Conservation (phyloP, 2,329 filamentous ascomycete species). For the Endocalyx cinctus region DNA sequence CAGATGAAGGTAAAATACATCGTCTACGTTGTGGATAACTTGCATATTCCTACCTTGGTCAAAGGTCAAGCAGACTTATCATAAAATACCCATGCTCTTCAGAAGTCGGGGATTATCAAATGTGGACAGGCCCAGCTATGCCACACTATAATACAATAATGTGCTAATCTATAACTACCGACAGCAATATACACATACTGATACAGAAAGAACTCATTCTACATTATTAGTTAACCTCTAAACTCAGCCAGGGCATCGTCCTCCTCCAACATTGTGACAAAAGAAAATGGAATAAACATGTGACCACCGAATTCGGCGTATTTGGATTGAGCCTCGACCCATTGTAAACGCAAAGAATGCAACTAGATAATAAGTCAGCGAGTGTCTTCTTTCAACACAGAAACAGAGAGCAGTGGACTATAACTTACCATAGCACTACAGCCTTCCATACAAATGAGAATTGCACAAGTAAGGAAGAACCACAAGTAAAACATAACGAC, state of each 20-base stretch:
- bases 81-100: too few species aligned
- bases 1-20: too few species aligned
- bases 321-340: slow-evolving; percentile 84
- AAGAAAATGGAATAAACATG: slow-evolving; percentile 74
- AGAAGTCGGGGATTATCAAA: too few species aligned
- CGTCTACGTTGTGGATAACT: too few species aligned
- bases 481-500: slow-evolving; percentile 82
- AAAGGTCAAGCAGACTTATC: too few species aligned
- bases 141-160: not conserved
- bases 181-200: slow-evolving; percentile 11
- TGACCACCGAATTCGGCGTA: slow-evolving; percentile 76
- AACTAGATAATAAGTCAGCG: slow-evolving; percentile 34
- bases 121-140: too few species aligned
- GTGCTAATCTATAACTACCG: slow-evolving; percentile 14
- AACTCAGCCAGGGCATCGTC: slow-evolving; percentile 44
- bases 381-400: not conserved
- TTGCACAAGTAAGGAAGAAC: slow-evolving; percentile 77
- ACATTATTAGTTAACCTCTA: slow-evolving; percentile 19
- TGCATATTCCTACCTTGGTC: too few species aligned
- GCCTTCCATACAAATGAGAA: slow-evolving; percentile 78
- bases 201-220: slow-evolving; percentile 11
- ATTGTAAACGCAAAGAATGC: slow-evolving; percentile 73
- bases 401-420: not conserved
- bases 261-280: slow-evolving; percentile 68
- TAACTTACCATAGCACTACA: slow-evolving; percentile 64